Evolutionary conservation across 1,139 yeast species (phyloP), one percentile per base, ranked within the genome.

Genomic region (Candida pseudoviswanathii): DNA sequence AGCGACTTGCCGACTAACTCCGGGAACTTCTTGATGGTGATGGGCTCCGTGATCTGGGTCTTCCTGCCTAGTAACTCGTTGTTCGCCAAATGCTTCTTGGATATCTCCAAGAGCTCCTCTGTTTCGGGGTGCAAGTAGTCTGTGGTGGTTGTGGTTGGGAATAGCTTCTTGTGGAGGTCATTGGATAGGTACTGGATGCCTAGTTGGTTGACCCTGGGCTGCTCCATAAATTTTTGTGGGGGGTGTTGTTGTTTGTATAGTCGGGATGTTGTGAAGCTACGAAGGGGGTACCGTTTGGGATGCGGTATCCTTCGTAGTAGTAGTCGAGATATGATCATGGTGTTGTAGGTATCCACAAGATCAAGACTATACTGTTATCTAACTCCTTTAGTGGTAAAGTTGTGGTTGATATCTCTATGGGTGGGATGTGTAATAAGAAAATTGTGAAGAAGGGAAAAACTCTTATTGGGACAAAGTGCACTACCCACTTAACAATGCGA

Each of bases 31-130:
- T 77, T 67, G 45, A 94, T 80, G 16, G 71, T 62, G 3, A 91
- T 81, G 0, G 96, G 91, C 1, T 77, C 78, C 1, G 78, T 67
- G 5, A 82, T 66, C n/a, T 80, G 78, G 1, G 97, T 90, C 54
- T 81, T 81, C 63, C 89, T 92, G 2, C 96, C 96, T 27, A 88
- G 69, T n/a, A 95, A 71, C 1, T 80, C 84, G 61, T 90, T 87
- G 16, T 75, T 73, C 11, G 70, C 62, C 38, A 95, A 71, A 59
- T 89, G 94, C 16, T 71, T 62, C 56, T 81, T 77, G 0, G 97
- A 80, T 11, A 88, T 68, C 11, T 80, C 74, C 7, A 85, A 68
- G 29, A 87, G 67, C 10, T 68, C 69, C 2, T 68, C 64, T 44
- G 76, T 57, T n/a, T 53, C 53, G 4, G 67, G 66, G 31, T 51